Evolutionary conservation across 208 protist genomes (phyloP).

Genomic region (Acanthamoeba royreba): DNA sequence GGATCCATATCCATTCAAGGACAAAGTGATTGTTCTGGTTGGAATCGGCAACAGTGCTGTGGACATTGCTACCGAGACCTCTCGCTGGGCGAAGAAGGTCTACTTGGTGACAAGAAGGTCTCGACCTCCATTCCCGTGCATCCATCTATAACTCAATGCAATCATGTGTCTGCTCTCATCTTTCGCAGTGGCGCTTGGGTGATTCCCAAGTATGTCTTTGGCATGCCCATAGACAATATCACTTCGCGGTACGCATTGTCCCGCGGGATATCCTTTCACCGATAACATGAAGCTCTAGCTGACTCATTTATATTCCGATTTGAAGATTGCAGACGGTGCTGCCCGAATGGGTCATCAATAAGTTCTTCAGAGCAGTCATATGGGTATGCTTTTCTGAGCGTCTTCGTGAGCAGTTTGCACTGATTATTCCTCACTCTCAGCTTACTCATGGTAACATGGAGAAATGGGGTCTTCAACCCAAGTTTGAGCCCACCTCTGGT

Average conservation of each 20-base stretch:
- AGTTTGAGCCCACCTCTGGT: not conserved
- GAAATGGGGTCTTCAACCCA: not conserved
- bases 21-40: not conserved
- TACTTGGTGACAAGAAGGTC: not conserved
- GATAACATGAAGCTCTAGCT: too few species aligned
- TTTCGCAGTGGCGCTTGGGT: not conserved
- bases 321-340: too few species aligned
- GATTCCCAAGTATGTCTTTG: not conserved
- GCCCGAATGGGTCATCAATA: too few species aligned
- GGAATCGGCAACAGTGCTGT: conserved; percentile 11
- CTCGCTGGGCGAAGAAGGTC: not conserved
- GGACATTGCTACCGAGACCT: not conserved
- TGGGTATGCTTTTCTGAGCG: too few species aligned
- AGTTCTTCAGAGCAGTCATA: too few species aligned
- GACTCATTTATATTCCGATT: too few species aligned
- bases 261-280: too few species aligned
- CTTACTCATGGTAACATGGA: not conserved
- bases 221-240: not conserved
- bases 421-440: too few species aligned
- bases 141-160: too few species aligned
- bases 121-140: not conserved
- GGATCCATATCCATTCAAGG: not conserved
- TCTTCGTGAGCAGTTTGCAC: too few species aligned
- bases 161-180: too few species aligned
- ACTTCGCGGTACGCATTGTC: not conserved